phyloP scores from a whole-genome alignment of 1,139 yeast genomes.

The Geotrichum histeridarum region DNA sequence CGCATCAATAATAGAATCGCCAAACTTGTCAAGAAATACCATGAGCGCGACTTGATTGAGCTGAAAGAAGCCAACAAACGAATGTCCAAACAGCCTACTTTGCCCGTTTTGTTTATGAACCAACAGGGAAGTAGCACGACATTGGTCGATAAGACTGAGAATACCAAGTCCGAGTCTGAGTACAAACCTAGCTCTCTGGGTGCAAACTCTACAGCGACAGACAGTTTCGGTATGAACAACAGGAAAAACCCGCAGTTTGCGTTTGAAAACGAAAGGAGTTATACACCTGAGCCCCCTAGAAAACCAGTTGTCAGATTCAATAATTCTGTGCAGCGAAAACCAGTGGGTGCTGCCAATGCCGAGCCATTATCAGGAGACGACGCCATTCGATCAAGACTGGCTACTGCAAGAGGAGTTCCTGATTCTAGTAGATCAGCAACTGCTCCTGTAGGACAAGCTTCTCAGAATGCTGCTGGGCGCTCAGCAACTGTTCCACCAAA shows the following conservation, averaged over 20 bases:
- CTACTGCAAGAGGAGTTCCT: no score
- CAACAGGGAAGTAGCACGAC: constrained; percentile 6
- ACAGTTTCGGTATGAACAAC: no score
- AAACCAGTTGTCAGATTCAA: background rate
- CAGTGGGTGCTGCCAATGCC: background rate
- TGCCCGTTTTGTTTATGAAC: constrained; percentile 22
- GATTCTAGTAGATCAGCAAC: no score
- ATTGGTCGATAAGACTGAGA: background rate
- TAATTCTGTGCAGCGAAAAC: background rate
- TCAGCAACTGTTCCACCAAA: no score
- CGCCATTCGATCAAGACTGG: no score
- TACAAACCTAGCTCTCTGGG: background rate
- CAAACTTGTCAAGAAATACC: constrained; percentile 47
- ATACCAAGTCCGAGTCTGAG: background rate
- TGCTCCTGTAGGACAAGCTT: no score
- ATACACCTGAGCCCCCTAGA: background rate
- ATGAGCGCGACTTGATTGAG: constrained; percentile 33
- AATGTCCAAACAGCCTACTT: constrained; percentile 26
- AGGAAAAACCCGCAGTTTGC: no score
- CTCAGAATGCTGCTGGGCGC: no score
- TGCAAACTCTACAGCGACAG: background rate
- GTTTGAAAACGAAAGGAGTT: no score
- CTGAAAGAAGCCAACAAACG: constrained; percentile 29
- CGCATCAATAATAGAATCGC: constrained; percentile 55
- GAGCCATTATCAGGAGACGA: no score